Evolutionary conservation across 2,329 filamentous ascomycete genomes (phyloP).

Genomic region (Aspergillus sp.): DNA sequence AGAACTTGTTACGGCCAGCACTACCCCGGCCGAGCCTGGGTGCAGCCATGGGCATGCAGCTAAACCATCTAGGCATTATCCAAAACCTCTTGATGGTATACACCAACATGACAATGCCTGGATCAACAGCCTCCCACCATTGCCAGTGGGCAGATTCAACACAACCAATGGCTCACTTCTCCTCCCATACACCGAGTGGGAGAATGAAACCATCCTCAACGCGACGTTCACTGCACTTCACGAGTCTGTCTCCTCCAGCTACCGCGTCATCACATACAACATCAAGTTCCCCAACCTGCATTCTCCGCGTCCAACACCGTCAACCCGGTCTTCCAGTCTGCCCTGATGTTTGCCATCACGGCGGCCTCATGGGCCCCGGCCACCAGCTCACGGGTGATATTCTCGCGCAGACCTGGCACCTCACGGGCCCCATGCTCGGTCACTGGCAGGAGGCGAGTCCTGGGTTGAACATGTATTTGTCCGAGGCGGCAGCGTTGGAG

Average conservation of each 20-base stretch:
- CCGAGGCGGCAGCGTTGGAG: slow-evolving; percentile 43
- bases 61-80: slow-evolving; percentile 1
- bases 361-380: slow-evolving; percentile 14
- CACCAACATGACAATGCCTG: too few relatives aligned
- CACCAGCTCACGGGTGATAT: slow-evolving; percentile 30
- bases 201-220: slow-evolving; percentile 17
- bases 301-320: slow-evolving; percentile 10
- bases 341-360: slow-evolving; percentile 19
- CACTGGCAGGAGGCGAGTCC: slow-evolving; percentile 20
- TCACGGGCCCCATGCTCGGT: slow-evolving; percentile 14
- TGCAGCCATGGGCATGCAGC: too few relatives aligned
- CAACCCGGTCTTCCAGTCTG: slow-evolving; percentile 19
- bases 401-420: slow-evolving; percentile 11
- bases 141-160: too few relatives aligned
- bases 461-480: slow-evolving; percentile 27
- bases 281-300: slow-evolving; percentile 16
- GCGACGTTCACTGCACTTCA: slow-evolving; percentile 20
- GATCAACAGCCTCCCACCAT: too few relatives aligned
- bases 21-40: too few relatives aligned
- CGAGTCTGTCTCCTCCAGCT: slow-evolving; percentile 17
- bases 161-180: slow-evolving; percentile 16
- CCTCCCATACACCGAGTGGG: slow-evolving; percentile 29
- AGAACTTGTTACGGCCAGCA: too few relatives aligned
- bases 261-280: slow-evolving; percentile 25
- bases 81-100: too few relatives aligned